These are phyloP conservation scores for Paraconiothyrium sp. DNA, from an alignment of 2,329 filamentous ascomycete species.

Conservation along the genomic window DNA sequence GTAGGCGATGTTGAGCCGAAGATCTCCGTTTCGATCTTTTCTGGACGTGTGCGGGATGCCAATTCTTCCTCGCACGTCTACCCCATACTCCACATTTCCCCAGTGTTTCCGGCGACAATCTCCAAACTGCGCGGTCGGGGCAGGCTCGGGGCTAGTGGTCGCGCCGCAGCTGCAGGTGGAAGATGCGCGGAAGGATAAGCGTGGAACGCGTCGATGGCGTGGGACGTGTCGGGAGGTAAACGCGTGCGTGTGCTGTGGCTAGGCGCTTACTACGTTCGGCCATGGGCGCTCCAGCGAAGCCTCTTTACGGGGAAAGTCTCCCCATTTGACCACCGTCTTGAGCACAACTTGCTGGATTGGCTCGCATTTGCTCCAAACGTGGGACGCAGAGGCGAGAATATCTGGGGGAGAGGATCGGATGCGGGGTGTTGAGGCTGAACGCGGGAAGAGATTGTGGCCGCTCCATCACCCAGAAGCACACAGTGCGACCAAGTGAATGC, in stretches of 20 bases:
- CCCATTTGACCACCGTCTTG: background rate
- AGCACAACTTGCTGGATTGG: background rate
- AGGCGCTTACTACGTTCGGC: slow-evolving; percentile 10
- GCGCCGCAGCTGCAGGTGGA: background rate
- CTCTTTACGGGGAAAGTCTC: slow-evolving; percentile 10
- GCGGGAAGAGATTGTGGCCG: background rate
- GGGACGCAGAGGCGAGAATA: slow-evolving; percentile 6
- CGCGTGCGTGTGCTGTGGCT: background rate
- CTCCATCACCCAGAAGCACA: background rate
- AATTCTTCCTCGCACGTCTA: background rate
- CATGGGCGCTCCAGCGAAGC: background rate
- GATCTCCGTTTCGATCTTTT: slow-evolving; percentile 10
- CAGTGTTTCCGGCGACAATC: slow-evolving; percentile 13
- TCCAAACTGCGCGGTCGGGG: slow-evolving; percentile 12
- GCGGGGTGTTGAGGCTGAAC: background rate
- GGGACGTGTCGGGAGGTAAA: slow-evolving; percentile 1
- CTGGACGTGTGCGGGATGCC: background rate
- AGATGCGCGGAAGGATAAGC: background rate
- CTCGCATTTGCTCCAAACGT: background rate
- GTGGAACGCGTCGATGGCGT: slow-evolving; percentile 6
- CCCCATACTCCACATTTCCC: slow-evolving; percentile 14
- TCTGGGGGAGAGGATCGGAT: background rate
- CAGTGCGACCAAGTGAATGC: slow-evolving; percentile 1
- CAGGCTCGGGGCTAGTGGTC: slow-evolving; percentile 2
- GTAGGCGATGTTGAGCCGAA: slow-evolving; percentile 1